Evolutionary conservation across 1,139 yeast genomes (phyloP).

Genomic region (Wickerhamiella pararugosa): DNA sequence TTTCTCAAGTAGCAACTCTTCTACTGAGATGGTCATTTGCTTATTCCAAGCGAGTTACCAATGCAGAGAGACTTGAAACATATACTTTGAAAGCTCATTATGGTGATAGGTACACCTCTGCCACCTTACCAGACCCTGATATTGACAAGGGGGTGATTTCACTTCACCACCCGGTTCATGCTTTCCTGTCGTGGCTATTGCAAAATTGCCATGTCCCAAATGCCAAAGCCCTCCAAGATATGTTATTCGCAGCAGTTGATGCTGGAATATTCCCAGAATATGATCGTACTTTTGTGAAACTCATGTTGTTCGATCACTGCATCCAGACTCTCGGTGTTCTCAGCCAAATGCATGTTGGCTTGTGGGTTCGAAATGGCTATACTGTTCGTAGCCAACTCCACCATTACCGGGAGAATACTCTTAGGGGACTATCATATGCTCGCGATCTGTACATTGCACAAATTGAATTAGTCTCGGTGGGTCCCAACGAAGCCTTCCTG

Average conservation of each 20-base stretch:
- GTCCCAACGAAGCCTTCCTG: conserved; percentile 43
- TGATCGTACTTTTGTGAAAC: conserved; percentile 10
- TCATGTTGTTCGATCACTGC: conserved; percentile 53
- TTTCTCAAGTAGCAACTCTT: conserved; percentile 17
- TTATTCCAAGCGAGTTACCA: too few species aligned
- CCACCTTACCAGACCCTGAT: conserved; percentile 19
- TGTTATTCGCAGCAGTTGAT: conserved; percentile 11
- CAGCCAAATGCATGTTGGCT: conserved; percentile 62
- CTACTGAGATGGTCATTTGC: conserved; percentile 20
- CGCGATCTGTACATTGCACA: conserved; percentile 68
- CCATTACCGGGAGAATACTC: conserved; percentile 65
- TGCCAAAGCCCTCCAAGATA: conserved; percentile 20
- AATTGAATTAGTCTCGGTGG: conserved; percentile 40
- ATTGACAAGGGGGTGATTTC: conserved; percentile 41
- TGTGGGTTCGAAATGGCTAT: conserved; percentile 83
- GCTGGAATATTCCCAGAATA: conserved; percentile 5
- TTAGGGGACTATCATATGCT: conserved; percentile 68
- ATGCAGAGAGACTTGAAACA: too few species aligned
- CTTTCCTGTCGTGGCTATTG: conserved; percentile 55
- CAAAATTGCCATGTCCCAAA: conserved; percentile 32
- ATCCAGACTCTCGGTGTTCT: conserved; percentile 58
- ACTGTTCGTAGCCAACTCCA: conserved; percentile 67
- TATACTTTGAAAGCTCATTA: too few species aligned
- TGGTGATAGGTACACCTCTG: too few species aligned
- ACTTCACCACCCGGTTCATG: conserved; percentile 68